These are phyloP conservation scores for Huiozyma sinensis DNA, from an alignment of 805 yeast genomes.

Conservation along the genomic window DNA sequence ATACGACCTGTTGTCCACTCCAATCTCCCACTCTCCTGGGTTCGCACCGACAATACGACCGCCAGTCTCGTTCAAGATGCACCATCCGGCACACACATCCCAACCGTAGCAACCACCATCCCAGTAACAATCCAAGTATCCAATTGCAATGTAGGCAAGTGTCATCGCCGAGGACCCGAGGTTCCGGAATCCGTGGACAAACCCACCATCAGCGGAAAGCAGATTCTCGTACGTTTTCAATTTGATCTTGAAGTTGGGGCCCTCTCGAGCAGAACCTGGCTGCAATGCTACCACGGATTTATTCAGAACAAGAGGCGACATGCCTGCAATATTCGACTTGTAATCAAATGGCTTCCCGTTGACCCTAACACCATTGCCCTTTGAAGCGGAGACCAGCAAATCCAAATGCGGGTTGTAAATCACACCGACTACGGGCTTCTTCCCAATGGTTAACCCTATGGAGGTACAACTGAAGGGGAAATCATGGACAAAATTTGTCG, in stretches of 20 bases:
- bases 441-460: conserved; percentile 42
- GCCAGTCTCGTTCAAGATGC: conserved; percentile 50
- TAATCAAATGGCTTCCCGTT: conserved; percentile 40
- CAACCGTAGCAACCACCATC: conserved; percentile 62
- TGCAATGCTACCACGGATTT: conserved; percentile 86
- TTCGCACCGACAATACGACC: conserved; percentile 48
- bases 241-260: conserved; percentile 73
- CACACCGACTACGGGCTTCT: conserved; percentile 49
- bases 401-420: conserved; percentile 51
- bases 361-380: conserved; percentile 44
- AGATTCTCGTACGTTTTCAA: conserved; percentile 73
- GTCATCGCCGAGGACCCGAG: conserved; percentile 60
- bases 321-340: conserved; percentile 56
- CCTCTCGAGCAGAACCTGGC: conserved; percentile 80
- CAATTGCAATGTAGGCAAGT: conserved; percentile 47
- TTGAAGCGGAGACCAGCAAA: conserved; percentile 41
- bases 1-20: conserved; percentile 42
- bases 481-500: conserved; percentile 52
- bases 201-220: conserved; percentile 79
- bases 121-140: conserved; percentile 53
- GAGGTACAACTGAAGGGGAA: conserved; percentile 59
- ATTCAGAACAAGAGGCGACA: conserved; percentile 77
- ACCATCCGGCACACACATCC: conserved; percentile 68
- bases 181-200: conserved; percentile 65
- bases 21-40: conserved; percentile 38